Percentiles rank a stretch among this genome's conserved stretches.
These are phyloP conservation scores for Colletotrichum australisinense DNA, from an alignment of 2,329 filamentous ascomycete species.

Conservation along the genomic window DNA sequence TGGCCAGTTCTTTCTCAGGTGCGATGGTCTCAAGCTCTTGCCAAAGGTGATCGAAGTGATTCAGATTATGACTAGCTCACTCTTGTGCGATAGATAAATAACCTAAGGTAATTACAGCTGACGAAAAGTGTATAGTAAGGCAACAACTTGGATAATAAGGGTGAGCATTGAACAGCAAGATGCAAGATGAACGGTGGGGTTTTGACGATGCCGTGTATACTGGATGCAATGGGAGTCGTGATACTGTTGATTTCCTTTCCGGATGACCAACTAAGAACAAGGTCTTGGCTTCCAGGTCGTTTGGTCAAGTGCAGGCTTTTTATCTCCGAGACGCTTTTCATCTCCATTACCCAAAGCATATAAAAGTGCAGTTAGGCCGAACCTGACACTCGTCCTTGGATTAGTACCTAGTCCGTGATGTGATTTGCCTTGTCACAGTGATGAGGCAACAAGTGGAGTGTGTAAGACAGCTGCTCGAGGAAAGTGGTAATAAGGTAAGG, in stretches of 20 bases:
- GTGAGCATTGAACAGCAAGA: neutral
- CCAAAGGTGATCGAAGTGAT: neutral
- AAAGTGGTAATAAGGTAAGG: too few species aligned
- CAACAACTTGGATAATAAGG: neutral
- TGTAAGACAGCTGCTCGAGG: neutral
- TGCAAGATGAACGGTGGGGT: neutral
- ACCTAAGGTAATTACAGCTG: neutral
- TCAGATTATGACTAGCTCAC: neutral
- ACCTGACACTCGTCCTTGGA: neutral
- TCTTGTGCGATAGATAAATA: neutral
- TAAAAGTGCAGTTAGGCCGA: neutral
- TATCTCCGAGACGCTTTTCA: neutral
- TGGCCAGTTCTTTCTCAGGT: neutral
- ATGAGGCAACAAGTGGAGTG: neutral
- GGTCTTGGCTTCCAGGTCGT: neutral
- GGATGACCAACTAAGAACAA: neutral
- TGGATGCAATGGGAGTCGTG: neutral
- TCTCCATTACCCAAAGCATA: neutral
- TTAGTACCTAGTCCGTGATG: too few species aligned
- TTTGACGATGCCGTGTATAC: too few species aligned
- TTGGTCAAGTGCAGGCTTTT: neutral
- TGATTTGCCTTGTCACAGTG: neutral
- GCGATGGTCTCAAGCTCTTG: neutral
- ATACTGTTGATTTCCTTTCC: neutral
- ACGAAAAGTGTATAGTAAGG: neutral